These are phyloP conservation scores for Pseudonitzschia multiseries DNA, from an alignment of 108 stramenopile species.

Conservation along the genomic window DNA sequence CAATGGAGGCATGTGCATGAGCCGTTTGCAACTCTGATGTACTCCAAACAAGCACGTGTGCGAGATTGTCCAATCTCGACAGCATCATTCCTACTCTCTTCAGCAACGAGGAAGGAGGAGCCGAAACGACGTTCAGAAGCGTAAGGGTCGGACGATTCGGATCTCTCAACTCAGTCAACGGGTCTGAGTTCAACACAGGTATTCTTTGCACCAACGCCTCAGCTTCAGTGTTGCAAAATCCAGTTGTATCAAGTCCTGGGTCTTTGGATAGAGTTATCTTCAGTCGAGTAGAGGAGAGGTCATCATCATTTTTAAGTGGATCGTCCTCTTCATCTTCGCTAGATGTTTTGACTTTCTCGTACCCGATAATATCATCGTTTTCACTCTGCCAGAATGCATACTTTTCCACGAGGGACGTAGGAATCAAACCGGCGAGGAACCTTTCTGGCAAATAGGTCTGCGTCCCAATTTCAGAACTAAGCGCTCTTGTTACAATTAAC, in stretches of 20 bases:
- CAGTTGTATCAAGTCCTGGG: conserved; percentile 73
- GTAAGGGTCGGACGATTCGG: conserved; percentile 71
- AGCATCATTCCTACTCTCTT: conserved; percentile 89
- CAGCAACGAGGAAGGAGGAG: conserved; percentile 80
- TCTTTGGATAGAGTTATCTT: conserved; percentile 73
- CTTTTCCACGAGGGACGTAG: conserved; percentile 88
- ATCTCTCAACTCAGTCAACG: conserved; percentile 49
- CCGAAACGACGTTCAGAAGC: conserved; percentile 88
- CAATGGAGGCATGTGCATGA: conserved; percentile 78
- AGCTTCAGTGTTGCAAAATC: conserved; percentile 87
- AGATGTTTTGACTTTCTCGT: conserved; percentile 53
- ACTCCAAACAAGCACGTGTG: conserved; percentile 96
- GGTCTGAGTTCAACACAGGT: conserved; percentile 51
- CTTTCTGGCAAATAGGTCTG: conserved; percentile 87
- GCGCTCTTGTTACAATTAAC: conserved; percentile 83
- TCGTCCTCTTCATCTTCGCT: conserved; percentile 58
- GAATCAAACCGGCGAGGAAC: conserved; percentile 90
- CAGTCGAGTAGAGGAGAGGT: conserved; percentile 63
- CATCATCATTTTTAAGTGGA: conserved; percentile 40
- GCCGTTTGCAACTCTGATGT: conserved; percentile 58
- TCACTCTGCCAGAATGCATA: conserved; percentile 97
- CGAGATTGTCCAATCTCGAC: conserved; percentile 90
- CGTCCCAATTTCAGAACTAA: conserved; percentile 79
- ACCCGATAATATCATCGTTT: conserved; percentile 88
- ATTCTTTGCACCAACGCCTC: conserved; percentile 82